Evolutionary conservation across 352 stramenopile genomes (phyloP), one percentile per base, ranked within the genome.

Genomic region (Lagenidium giganteum): DNA sequence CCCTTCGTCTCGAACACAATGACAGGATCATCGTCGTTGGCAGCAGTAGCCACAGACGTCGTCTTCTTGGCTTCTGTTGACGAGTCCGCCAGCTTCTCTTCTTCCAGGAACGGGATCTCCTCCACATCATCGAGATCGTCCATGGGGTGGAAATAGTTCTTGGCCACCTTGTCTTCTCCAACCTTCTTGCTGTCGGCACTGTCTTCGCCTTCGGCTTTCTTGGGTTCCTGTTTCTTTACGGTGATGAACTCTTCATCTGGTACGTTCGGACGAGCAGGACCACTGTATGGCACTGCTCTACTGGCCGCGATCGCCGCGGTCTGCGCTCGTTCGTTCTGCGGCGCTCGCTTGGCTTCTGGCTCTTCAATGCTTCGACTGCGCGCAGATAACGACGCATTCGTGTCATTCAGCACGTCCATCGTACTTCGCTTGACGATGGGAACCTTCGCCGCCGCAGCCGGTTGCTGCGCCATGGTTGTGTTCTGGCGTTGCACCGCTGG

Each of bases 121-220:
- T 91, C 78, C 2, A 91, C 65, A 20, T 88, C 78, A 11, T 91
- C 78, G n/a, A 82, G 68, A n/a, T 63, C 67, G 28, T 87, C 69
- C 14, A 87, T 70, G 1, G 80, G 29, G 18, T 64, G 56, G 2
- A 59, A 18, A n/a, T 57, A 45, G 9, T 57, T 26, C 35, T 67
- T 74, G 5, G 56, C 25, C 11, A 38, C 43, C 13, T 45, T 60
- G 11, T 45, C 47, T 24, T 54, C 41, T 2, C 33, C 35, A 5
- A 26, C 8, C 16, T 51, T 52, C 35, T 37, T 20, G 7, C 8
- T 13, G 4, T 41, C 17, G 14, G 12, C 13, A 24, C 31, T 18
- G 12, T 47, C 28, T 53, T 58, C 12, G 25, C 33, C 37, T 16
- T 75, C 60, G 1, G 49, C 40, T 11, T 47, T 53, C 39, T 80